Conservation (phyloP, 495 filamentous ascomycete species). For the Clohesyomyces aquaticus region DNA sequence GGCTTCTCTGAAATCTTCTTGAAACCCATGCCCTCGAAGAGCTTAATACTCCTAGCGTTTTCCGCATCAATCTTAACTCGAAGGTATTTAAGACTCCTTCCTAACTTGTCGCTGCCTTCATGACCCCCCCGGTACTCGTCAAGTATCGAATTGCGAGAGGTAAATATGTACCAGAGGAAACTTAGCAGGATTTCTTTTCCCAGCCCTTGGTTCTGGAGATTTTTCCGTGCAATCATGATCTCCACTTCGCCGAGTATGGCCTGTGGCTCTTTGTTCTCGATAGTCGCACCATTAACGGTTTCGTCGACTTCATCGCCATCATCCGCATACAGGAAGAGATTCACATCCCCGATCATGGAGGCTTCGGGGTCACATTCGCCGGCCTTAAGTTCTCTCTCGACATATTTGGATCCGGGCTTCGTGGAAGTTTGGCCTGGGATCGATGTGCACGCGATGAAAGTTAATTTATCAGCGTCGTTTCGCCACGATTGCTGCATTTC, state of each 20-base stretch:
- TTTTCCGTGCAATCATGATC: slow-evolving; percentile 77
- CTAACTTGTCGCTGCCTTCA: not conserved
- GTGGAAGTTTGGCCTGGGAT: not conserved
- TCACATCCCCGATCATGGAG: slow-evolving; percentile 82
- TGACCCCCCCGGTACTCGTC: slow-evolving; percentile 56
- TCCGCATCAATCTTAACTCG: slow-evolving; percentile 63
- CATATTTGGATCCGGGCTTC: not conserved
- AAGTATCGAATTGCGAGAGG: slow-evolving; percentile 58
- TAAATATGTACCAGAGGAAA: slow-evolving; percentile 68
- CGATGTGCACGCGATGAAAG: slow-evolving; percentile 58
- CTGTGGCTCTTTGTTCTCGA: slow-evolving; percentile 40
- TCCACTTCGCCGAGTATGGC: slow-evolving; percentile 73
- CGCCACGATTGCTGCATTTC: slow-evolving; percentile 85
- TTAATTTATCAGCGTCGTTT: slow-evolving; percentile 71
- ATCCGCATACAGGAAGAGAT: slow-evolving; percentile 70
- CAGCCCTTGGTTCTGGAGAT: slow-evolving; percentile 63
- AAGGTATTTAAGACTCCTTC: slow-evolving; percentile 46
- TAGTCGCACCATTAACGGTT: not conserved
- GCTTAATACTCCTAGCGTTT: slow-evolving; percentile 59
- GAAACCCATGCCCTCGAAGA: slow-evolving; percentile 67
- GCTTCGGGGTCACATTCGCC: slow-evolving; percentile 55
- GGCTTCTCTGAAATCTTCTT: slow-evolving; percentile 51
- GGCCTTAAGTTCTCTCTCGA: slow-evolving; percentile 17
- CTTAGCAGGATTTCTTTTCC: slow-evolving; percentile 67
- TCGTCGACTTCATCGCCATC: slow-evolving; percentile 52